Evolutionary conservation across 2,329 filamentous ascomycete species (phyloP).

Genomic region (Arachnopeziza araneosa): DNA sequence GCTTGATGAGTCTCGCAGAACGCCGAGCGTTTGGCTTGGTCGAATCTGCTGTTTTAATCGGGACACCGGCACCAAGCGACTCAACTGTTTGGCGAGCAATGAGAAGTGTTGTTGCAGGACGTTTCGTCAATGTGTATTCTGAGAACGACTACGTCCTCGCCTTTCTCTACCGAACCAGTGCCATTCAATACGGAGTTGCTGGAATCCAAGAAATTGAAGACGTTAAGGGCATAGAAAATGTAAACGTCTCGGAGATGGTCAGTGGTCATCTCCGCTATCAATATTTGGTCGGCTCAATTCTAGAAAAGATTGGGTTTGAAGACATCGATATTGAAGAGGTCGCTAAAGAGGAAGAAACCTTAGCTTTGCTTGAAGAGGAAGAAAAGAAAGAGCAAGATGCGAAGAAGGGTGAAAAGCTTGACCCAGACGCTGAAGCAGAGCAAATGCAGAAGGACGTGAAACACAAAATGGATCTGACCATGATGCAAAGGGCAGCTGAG

Average conservation of each 20-base stretch:
- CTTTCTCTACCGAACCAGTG: conserved; percentile 81
- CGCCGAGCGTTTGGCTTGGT: conserved; percentile 77
- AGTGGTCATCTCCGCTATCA: conserved; percentile 67
- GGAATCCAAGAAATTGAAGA: conserved; percentile 70
- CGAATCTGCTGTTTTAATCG: conserved; percentile 78
- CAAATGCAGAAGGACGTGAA: conserved; percentile 29
- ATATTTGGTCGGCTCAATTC: conserved; percentile 58
- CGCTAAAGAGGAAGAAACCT: conserved; percentile 38
- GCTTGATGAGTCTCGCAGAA: conserved; percentile 69
- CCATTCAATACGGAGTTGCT: conserved; percentile 75
- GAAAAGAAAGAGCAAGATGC: conserved; percentile 34
- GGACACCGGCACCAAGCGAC: conserved; percentile 70
- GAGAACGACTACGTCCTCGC: conserved; percentile 82
- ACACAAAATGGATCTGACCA: conserved; percentile 21
- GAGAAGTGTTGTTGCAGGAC: conserved; percentile 71
- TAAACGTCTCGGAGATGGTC: conserved; percentile 56
- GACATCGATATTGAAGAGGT: conserved; percentile 39
- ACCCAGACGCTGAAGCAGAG: conserved; percentile 29
- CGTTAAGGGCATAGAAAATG: conserved; percentile 60
- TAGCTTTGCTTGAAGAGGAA: conserved; percentile 37
- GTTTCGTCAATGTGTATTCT: conserved; percentile 83
- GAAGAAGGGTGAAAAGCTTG: conserved; percentile 22
- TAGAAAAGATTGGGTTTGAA: conserved; percentile 64
- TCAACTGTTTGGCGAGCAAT: conserved; percentile 69
- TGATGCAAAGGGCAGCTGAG: conserved; percentile 23